Conservation (phyloP, 768 basidiomycete species). For the Boletus reticulatus region DNA sequence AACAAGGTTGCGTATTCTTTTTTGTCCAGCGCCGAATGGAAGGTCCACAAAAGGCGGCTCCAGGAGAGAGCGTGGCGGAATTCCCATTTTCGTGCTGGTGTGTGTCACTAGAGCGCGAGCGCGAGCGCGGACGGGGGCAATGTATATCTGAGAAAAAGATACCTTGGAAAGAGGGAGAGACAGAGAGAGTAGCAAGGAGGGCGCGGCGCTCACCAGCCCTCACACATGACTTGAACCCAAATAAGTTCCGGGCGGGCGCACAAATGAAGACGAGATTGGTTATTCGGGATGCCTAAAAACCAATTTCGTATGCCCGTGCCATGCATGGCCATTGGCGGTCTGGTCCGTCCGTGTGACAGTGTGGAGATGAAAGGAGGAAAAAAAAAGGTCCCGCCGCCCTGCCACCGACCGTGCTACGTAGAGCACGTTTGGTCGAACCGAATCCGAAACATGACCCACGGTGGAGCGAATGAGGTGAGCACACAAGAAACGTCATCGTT, state of each 20-base stretch:
- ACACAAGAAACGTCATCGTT: background rate
- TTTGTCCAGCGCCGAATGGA: slow-evolving; percentile 15
- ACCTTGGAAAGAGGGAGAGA: background rate
- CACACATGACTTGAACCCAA: background rate
- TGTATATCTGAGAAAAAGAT: background rate
- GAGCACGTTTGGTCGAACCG: background rate
- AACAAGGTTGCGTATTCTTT: background rate
- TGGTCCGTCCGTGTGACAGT: background rate
- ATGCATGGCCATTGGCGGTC: too few species aligned
- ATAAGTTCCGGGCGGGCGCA: slow-evolving; percentile 1
- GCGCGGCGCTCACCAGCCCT: background rate
- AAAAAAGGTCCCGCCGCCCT: slow-evolving; percentile 7
- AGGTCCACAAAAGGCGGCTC: slow-evolving; percentile 6
- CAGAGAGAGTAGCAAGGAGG: background rate
- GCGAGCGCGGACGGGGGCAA: background rate
- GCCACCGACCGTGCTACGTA: background rate
- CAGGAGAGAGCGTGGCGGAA: slow-evolving; percentile 5
- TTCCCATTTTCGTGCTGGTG: slow-evolving; percentile 5
- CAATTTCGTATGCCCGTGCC: background rate
- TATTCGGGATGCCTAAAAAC: slow-evolving; percentile 8
- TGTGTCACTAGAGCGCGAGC: background rate
- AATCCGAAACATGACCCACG: background rate
- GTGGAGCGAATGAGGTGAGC: slow-evolving; percentile 4
- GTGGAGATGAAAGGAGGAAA: background rate
- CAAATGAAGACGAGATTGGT: slow-evolving; percentile 2